Evolutionary conservation across 2,329 filamentous ascomycete species (phyloP).

Genomic region (Cladophialophora carrionii): DNA sequence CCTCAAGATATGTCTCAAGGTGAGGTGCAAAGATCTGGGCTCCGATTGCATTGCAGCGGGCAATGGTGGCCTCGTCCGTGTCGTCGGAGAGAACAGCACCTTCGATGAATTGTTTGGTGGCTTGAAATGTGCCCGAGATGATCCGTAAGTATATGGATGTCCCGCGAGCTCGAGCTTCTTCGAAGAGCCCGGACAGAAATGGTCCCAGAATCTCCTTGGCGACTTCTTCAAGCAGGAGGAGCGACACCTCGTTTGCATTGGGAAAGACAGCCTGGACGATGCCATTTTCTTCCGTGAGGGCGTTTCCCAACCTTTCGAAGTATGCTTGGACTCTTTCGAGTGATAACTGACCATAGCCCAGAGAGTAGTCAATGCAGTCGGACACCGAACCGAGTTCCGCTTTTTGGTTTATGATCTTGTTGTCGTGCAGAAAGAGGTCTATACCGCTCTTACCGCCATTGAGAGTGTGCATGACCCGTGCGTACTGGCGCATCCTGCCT

Average conservation of each 20-base stretch:
- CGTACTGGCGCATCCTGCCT: slow-evolving; percentile 85
- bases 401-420: slow-evolving; percentile 77
- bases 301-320: slow-evolving; percentile 72
- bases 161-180: slow-evolving; percentile 78
- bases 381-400: slow-evolving; percentile 72
- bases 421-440: slow-evolving; percentile 86
- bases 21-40: slow-evolving; percentile 83
- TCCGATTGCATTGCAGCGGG: slow-evolving; percentile 69
- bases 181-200: slow-evolving; percentile 81
- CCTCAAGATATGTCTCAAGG: slow-evolving; percentile 87
- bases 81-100: slow-evolving; percentile 67
- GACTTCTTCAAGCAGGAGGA: slow-evolving; percentile 78
- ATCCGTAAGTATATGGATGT: slow-evolving; percentile 80
- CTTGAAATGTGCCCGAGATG: slow-evolving; percentile 84
- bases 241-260: slow-evolving; percentile 69
- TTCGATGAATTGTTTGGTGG: slow-evolving; percentile 75
- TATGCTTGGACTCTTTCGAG: slow-evolving; percentile 80
- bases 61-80: slow-evolving; percentile 62
- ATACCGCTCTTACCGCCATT: slow-evolving; percentile 79
- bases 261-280: slow-evolving; percentile 85
- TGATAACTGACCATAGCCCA: slow-evolving; percentile 65
- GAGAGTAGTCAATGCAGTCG: slow-evolving; percentile 74
- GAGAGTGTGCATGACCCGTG: slow-evolving; percentile 77
- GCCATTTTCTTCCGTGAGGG: slow-evolving; percentile 78
- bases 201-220: slow-evolving; percentile 81